Evolutionary conservation across 768 basidiomycete genomes (phyloP).

Genomic region (Tylopilus sp.): DNA sequence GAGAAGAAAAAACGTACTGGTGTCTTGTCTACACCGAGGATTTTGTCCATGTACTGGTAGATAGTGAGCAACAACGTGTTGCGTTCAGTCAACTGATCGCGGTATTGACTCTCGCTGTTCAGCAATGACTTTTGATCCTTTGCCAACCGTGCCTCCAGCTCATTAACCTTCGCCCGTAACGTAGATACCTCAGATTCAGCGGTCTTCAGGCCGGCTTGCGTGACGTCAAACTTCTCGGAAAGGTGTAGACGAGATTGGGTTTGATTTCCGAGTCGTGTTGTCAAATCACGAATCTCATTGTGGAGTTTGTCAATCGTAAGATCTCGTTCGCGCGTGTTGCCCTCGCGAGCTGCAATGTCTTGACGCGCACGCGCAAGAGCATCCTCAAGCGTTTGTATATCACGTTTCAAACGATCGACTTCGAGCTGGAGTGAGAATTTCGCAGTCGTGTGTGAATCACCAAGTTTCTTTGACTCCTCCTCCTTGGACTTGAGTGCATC

Average conservation of each 20-base stretch:
- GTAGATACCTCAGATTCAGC: constrained; percentile 65
- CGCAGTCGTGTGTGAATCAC: constrained; percentile 81
- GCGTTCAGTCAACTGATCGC: constrained; percentile 90
- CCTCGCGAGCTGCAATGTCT: constrained; percentile 68
- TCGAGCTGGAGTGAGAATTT: constrained; percentile 88
- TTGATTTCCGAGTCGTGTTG: constrained; percentile 74
- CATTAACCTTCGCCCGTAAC: constrained; percentile 59
- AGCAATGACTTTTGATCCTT: constrained; percentile 79
- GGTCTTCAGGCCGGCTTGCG: constrained; percentile 56
- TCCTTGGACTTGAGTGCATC: constrained; percentile 67
- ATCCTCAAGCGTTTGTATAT: constrained; percentile 76
- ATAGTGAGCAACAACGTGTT: constrained; percentile 89
- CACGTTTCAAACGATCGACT: constrained; percentile 79
- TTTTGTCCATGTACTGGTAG: constrained; percentile 94
- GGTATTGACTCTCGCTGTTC: constrained; percentile 72
- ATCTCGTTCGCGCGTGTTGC: constrained; percentile 65
- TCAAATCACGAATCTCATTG: constrained; percentile 77
- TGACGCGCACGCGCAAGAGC: constrained; percentile 69
- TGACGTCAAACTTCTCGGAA: constrained; percentile 82
- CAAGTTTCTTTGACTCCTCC: constrained; percentile 71
- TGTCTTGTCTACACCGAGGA: constrained; percentile 84
- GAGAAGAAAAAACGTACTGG: constrained; percentile 52
- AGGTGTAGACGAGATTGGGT: constrained; percentile 85
- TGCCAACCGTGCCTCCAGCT: constrained; percentile 75
- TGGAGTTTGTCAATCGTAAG: constrained; percentile 70